Evolutionary conservation across 2,329 filamentous ascomycete genomes (phyloP).

Genomic region (Calcarisporium arbuscula): DNA sequence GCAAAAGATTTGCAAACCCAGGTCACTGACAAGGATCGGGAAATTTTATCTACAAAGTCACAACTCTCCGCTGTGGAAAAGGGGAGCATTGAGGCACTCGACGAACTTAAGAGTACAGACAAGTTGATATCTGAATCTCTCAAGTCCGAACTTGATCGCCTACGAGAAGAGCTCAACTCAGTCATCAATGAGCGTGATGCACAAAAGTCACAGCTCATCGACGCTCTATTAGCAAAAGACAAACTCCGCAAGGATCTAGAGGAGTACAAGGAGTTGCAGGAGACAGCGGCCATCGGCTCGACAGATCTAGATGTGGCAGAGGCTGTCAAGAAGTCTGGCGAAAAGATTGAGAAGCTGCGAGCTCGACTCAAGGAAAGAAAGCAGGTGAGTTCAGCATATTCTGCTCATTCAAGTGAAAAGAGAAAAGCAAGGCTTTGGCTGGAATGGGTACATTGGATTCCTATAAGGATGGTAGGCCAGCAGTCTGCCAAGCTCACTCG

Average conservation of each 20-base stretch:
- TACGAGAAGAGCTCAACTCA: conserved; percentile 44
- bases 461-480: too few relatives aligned
- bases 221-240: conserved; percentile 54
- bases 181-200: conserved; percentile 47
- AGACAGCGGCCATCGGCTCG: conserved; percentile 24
- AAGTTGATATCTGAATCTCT: conserved; percentile 53
- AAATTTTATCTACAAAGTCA: conserved; percentile 44
- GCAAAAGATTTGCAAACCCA: conserved; percentile 40
- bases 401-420: too few relatives aligned
- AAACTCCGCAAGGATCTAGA: conserved; percentile 50
- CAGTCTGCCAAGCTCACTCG: too few relatives aligned
- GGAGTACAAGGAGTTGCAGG: conserved; percentile 36
- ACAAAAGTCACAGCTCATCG: conserved; percentile 53
- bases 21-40: conserved; percentile 48
- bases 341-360: conserved; percentile 54
- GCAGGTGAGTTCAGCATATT: conserved; percentile 52
- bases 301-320: conserved; percentile 28
- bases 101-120: conserved; percentile 54
- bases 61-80: conserved; percentile 50
- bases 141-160: conserved; percentile 49
- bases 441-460: too few relatives aligned
- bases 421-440: too few relatives aligned
- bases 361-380: conserved; percentile 48
- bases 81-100: conserved; percentile 47
- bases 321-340: conserved; percentile 34